Conservation (phyloP, 352 stramenopile species). For the Globisporangium viniferum region DNA sequence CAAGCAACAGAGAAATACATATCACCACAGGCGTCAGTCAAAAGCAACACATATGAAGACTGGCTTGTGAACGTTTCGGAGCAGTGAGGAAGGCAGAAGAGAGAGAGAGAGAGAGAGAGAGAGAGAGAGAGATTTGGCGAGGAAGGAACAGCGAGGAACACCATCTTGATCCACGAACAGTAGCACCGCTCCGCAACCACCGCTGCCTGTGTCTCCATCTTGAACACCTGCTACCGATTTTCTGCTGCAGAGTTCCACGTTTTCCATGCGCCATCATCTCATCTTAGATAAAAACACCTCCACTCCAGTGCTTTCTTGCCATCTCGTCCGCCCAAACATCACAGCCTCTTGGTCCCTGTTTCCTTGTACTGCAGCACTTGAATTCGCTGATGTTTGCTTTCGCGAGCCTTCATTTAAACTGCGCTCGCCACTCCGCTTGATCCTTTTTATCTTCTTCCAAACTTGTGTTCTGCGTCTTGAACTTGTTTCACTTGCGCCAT, state of each 20-base stretch:
- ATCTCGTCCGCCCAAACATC: not conserved
- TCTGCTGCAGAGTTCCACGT: not conserved
- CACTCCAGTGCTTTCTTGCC: too few relatives aligned
- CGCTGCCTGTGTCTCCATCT: not conserved
- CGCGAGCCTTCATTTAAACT: too few relatives aligned
- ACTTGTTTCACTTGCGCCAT: not conserved
- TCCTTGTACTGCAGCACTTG: too few relatives aligned
- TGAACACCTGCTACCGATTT: not conserved
- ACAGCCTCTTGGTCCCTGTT: not conserved
- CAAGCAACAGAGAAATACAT: not conserved
- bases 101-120: not conserved
- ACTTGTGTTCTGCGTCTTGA: not conserved
- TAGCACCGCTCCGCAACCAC: not conserved
- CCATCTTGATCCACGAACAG: not conserved
- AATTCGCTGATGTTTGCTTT: too few relatives aligned
- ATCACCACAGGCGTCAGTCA: not conserved
- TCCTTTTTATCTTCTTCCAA: not conserved
- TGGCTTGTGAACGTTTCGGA: not conserved
- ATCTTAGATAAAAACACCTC: not conserved
- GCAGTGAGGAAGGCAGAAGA: not conserved
- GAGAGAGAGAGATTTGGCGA: not conserved
- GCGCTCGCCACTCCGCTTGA: not conserved
- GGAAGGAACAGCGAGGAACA: not conserved
- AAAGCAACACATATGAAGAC: not conserved
- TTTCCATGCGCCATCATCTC: not conserved